A percentile compares a stretch with the other conserved stretches of the same genome.
Evolutionary conservation across 1,139 yeast genomes (phyloP).

Genomic region (Geotrichum reessii): DNA sequence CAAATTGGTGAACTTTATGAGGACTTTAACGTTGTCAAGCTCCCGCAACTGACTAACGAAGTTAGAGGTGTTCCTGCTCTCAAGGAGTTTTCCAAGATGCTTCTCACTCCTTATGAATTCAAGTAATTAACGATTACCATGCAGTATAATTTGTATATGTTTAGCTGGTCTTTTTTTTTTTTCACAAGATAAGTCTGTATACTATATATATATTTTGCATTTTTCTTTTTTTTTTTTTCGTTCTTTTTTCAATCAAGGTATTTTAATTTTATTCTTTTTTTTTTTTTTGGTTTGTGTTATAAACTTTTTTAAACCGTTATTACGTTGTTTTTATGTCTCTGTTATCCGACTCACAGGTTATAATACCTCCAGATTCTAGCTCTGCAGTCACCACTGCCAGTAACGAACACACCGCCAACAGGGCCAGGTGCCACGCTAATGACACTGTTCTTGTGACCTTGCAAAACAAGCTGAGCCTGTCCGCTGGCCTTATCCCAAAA

Average conservation of each 20-base stretch:
- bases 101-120: constrained; percentile 30
- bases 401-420: constrained; percentile 81
- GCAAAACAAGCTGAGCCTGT: constrained; percentile 90
- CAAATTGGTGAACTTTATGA: constrained; percentile 92
- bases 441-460: constrained; percentile 95
- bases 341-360: neutral
- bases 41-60: constrained; percentile 91
- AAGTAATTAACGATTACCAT: constrained; percentile 8
- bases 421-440: constrained; percentile 89
- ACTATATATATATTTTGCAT: too few species aligned
- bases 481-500: constrained; percentile 95
- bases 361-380: constrained; percentile 86
- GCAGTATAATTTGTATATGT: neutral
- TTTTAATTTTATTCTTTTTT: neutral
- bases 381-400: constrained; percentile 96
- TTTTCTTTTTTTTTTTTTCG: neutral
- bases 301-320: too few species aligned
- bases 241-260: neutral
- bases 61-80: constrained; percentile 86
- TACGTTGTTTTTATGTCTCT: neutral
- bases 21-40: constrained; percentile 90
- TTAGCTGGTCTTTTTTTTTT: neutral
- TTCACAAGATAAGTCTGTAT: neutral
- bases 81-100: constrained; percentile 45
- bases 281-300: neutral